Evolutionary conservation across 306 rosid genomes (phyloP), one percentile per base, ranked within the genome.

Genomic region (Trifolium dubium): DNA sequence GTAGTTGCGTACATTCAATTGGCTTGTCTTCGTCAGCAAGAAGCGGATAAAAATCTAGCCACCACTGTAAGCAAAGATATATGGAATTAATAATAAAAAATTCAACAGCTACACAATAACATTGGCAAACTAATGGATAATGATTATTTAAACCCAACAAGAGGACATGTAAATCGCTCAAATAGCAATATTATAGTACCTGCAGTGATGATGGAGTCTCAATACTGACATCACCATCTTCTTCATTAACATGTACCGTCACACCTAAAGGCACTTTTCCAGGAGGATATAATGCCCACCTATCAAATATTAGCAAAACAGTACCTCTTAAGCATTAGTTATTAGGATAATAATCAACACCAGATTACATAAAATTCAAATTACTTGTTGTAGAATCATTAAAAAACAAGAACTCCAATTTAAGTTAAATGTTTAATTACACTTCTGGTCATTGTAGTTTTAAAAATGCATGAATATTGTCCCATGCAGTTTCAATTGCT

Each of bases 221-320:
- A 65, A 94, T 67, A 69, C 72, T 88, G 78, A 94, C 96, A 84
- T 94, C 99, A 32, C 99, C 99, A 71, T 94, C 99, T 34, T 88
- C 97, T 77, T 89, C 97, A 69, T 83, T 92, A 58, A 94, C 95
- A 86, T 92, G 97, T 64, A 94, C 99, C 0, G 95, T 92, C 65
- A 89, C 99, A 75, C 99, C 96, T 73, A 90, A 69, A 73, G 96
- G 99, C 62, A 94, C 99, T 82, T 82, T 94, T 65, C 99, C 99
- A 12, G 99, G 99, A 83, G 99, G 97, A 86, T 94, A 94, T 74
- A 94, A 61, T 51, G 97, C 99, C 97, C 99, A 94, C 86, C 99
- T 94, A 83, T 80, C 83, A 65, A 82, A 79, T 61, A 82, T 40
- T 64, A 60, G 78, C 54, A 69, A 77, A 63, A 64, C 30, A 80